A percentile compares a stretch with the other conserved stretches of the same genome.
Conservation (phyloP, 306 rosid species). For the Castanea sativa region DNA sequence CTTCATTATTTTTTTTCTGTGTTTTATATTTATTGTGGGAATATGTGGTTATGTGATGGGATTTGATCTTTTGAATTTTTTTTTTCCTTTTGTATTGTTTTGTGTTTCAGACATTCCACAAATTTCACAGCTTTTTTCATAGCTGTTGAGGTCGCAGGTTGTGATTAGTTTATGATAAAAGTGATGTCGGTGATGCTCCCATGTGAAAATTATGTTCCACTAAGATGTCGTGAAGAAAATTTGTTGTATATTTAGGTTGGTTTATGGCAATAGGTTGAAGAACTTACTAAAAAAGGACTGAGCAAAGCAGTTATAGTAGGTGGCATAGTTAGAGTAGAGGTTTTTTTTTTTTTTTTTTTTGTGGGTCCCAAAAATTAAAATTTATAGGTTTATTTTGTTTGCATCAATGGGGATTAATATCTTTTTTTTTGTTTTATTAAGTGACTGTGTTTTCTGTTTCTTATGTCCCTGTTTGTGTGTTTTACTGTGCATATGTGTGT, state of each 20-base stretch:
- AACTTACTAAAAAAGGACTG: background rate
- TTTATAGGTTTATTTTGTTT: background rate
- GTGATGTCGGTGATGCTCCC: too few relatives aligned
- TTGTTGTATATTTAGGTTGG: background rate
- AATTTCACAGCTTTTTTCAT: too few relatives aligned
- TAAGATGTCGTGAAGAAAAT: too few relatives aligned
- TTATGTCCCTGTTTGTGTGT: background rate
- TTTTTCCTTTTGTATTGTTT: too few relatives aligned
- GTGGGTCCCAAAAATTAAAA: conserved; percentile 8
- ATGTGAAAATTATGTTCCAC: too few relatives aligned
- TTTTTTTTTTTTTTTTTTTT: background rate
- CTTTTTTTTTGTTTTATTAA: background rate
- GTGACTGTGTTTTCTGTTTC: background rate
- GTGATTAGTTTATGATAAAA: too few relatives aligned
- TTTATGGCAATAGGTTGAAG: background rate
- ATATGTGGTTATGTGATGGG: background rate
- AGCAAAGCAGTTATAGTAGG: background rate
- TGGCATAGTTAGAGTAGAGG: background rate
- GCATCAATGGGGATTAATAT: background rate
- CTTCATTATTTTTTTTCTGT: background rate
- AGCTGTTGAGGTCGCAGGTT: too few relatives aligned
- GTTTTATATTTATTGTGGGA: background rate
- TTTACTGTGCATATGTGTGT: too few relatives aligned
- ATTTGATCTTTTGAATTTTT: too few relatives aligned
- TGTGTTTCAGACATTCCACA: too few relatives aligned